Evolutionary conservation across 352 stramenopile species (phyloP).

Genomic region (Achlya hypogyna): DNA sequence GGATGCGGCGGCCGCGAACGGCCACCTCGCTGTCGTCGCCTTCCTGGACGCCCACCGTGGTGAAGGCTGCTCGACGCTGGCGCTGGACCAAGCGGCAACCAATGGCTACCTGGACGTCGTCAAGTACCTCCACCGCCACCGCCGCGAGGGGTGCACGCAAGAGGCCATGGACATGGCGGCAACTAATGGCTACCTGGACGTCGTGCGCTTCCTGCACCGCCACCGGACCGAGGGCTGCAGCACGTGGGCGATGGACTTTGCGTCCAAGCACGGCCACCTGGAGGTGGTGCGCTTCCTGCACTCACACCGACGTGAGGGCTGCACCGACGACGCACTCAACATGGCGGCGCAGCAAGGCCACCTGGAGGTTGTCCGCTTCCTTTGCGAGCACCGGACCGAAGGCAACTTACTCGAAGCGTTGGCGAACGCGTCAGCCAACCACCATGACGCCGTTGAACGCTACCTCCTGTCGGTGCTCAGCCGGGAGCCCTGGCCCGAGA

Average conservation of each 20-base stretch:
- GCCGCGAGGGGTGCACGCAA: slow-evolving; percentile 19
- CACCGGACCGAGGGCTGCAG: neutral
- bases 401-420: slow-evolving; percentile 22
- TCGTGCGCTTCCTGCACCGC: slow-evolving; percentile 28
- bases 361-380: slow-evolving; percentile 15
- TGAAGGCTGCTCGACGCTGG: slow-evolving; percentile 1
- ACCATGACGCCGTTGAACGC: slow-evolving; percentile 25
- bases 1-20: slow-evolving; percentile 11
- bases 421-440: slow-evolving; percentile 25
- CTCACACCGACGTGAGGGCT: neutral
- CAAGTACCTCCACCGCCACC: slow-evolving; percentile 21
- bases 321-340: slow-evolving; percentile 17
- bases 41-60: slow-evolving; percentile 8
- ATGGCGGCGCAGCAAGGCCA: slow-evolving; percentile 18
- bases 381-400: slow-evolving; percentile 24
- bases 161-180: slow-evolving; percentile 29
- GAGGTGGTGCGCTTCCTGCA: slow-evolving; percentile 16
- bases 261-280: slow-evolving; percentile 13
- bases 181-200: slow-evolving; percentile 23
- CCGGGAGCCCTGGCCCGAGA: too few species aligned
- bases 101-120: slow-evolving; percentile 17
- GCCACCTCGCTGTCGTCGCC: slow-evolving; percentile 11
- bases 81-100: slow-evolving; percentile 17
- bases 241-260: slow-evolving; percentile 14
- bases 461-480: slow-evolving; percentile 18